Conservation (phyloP, 2,329 filamentous ascomycete genomes). For the Huntiella abstrusa region DNA sequence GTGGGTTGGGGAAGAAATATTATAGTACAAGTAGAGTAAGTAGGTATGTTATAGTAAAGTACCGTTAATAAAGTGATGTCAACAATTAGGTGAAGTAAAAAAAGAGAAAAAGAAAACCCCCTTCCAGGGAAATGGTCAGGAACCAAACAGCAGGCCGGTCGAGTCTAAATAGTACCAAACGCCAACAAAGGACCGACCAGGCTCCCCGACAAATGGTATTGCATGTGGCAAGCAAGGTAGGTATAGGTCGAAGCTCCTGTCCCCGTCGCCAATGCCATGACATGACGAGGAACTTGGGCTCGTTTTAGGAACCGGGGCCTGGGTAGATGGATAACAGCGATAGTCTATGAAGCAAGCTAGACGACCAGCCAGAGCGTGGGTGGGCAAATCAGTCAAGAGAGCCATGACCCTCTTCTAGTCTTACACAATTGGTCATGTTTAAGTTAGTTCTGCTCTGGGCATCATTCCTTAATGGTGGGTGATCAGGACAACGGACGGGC, state of each 20-base stretch:
- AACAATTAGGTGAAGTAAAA: not conserved
- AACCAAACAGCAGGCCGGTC: not conserved
- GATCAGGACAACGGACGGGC: too few relatives aligned
- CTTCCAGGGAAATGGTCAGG: not conserved
- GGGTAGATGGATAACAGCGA: not conserved
- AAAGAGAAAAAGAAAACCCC: slow-evolving; percentile 4
- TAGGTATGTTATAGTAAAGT: not conserved
- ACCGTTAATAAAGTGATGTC: too few relatives aligned
- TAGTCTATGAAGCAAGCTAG: too few relatives aligned
- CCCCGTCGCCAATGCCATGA: not conserved
- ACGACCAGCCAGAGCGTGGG: too few relatives aligned
- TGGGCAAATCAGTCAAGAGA: too few relatives aligned
- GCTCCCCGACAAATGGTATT: too few relatives aligned
- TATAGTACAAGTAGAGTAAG: not conserved
- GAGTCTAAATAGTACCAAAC: not conserved
- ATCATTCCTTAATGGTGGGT: too few relatives aligned
- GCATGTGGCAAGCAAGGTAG: not conserved
- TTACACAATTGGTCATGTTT: too few relatives aligned
- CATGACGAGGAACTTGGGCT: slow-evolving; percentile 1
- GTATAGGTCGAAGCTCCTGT: not conserved
- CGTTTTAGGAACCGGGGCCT: not conserved
- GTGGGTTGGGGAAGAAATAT: not conserved
- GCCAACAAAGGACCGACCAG: too few relatives aligned
- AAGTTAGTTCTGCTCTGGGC: too few relatives aligned
- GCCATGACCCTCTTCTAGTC: too few relatives aligned